These are phyloP conservation scores for Oryza meyeriana DNA, from an alignment of 176 grass and related monocot species.

Conservation along the genomic window DNA sequence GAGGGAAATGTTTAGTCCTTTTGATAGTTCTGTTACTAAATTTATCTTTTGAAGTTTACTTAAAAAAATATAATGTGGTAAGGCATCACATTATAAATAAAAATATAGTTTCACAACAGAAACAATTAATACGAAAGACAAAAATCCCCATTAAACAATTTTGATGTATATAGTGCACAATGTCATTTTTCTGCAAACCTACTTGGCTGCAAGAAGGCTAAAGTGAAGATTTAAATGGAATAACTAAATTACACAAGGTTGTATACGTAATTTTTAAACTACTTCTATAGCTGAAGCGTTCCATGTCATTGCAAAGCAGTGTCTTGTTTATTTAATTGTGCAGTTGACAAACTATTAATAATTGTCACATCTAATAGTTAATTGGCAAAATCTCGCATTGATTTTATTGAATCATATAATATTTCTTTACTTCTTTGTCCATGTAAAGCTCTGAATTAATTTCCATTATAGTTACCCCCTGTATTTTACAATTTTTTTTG, in stretches of 20 bases:
- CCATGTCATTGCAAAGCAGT: background rate
- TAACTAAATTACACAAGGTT: background rate
- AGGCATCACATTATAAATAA: background rate
- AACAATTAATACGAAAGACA: background rate
- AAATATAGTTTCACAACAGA: background rate
- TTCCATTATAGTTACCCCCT: background rate
- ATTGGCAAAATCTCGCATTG: background rate
- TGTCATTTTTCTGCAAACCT: background rate
- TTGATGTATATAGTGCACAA: background rate
- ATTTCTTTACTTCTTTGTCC: background rate
- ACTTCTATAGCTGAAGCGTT: background rate
- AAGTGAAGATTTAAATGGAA: background rate
- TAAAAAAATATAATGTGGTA: background rate
- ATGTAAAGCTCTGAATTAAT: background rate
- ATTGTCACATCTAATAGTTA: background rate
- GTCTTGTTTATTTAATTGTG: background rate
- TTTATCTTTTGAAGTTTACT: background rate
- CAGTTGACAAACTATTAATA: background rate
- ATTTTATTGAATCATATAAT: background rate
- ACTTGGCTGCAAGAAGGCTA: background rate
- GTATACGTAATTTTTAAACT: background rate
- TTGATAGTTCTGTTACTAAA: too few relatives aligned
- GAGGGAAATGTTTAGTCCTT: too few relatives aligned
- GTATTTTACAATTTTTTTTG: background rate
- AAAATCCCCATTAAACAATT: background rate